Base-by-base conservation (phyloP, 345 rosid genomes). In the Leavenworthia alabamica region DNA sequence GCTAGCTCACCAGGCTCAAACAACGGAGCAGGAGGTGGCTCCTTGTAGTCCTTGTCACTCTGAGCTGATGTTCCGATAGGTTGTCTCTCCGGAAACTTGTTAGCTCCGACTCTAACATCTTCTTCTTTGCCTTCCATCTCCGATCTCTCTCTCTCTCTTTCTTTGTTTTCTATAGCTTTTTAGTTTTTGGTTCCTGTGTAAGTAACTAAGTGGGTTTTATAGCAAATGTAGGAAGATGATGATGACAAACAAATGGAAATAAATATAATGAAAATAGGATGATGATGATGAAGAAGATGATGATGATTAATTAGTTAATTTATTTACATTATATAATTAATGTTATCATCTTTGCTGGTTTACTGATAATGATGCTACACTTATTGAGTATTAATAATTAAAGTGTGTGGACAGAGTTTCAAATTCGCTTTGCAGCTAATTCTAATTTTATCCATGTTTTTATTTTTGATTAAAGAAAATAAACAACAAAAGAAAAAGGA, bases 71-170 rank as follows among this genome's bases (percentile, higher is more conserved):
- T 78, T 43, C 82, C 82, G 57, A 78, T 67, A 10, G 77, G 82
- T 67, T 78, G 82, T 19, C 75, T 78, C 70, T 75, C 82, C 32
- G 74, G 70, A 7, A 67, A 78, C 55, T 78, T 78, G 70, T 75
- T 78, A n/a, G 81, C 81, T 71, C 81, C 81, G 14, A 74, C 59
- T 52, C 66, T 71, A 49, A 78, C 81, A 44, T 78, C 81, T 67
- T 78, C 82, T 64, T 78, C 79, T 53, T 75, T 78, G 44, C 82
- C 79, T 52, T 75, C 82, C 82, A 78, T 78, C 29, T 44, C 32
- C 33, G 8, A 46, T 2, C 20, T 22, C 11, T 42, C 53, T 57
- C n/a, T 29, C 33, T 33, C 23, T 53, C 32, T 50, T 33, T 60
- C 31, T 56, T 39, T 69, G n/a, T 44, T 14, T 33, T 64, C 65